Conservation (phyloP, 129 eudicot species). For the Calendula officinalis region DNA sequence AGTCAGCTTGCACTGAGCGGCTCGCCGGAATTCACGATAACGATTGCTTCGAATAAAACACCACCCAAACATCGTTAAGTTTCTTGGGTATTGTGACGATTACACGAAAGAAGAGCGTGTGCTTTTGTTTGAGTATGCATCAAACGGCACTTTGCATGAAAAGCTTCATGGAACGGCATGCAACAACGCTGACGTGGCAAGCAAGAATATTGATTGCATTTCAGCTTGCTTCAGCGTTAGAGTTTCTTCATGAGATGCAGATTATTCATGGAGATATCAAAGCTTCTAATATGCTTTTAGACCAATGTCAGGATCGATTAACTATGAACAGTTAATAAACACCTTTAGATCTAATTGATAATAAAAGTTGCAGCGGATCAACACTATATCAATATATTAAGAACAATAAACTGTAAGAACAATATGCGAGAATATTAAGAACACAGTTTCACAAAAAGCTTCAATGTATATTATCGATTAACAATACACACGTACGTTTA, state of each 20-base stretch:
- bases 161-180: constrained; percentile 31
- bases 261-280: constrained; percentile 87
- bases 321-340: too few species aligned
- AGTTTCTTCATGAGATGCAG: constrained; percentile 58
- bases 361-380: too few species aligned
- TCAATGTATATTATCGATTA: too few species aligned
- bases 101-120: constrained; percentile 54
- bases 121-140: constrained; percentile 56
- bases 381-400: too few species aligned
- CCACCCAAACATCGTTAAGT: constrained; percentile 63
- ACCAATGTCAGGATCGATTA: too few species aligned
- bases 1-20: constrained; percentile 46
- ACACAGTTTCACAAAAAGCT: too few species aligned
- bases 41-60: constrained; percentile 39
- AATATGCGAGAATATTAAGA: too few species aligned
- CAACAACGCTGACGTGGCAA: constrained; percentile 46
- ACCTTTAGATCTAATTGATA: too few species aligned
- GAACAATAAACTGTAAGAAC: too few species aligned
- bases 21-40: constrained; percentile 45
- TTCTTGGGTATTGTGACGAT: constrained; percentile 60
- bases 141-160: constrained; percentile 64
- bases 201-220: constrained; percentile 49
- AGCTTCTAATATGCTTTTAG: constrained; percentile 70
- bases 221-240: constrained; percentile 62
- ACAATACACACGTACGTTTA: too few species aligned